phyloP scores from a whole-genome alignment of 2,329 filamentous ascomycete genomes.

The Pseudopithomyces maydicus region DNA sequence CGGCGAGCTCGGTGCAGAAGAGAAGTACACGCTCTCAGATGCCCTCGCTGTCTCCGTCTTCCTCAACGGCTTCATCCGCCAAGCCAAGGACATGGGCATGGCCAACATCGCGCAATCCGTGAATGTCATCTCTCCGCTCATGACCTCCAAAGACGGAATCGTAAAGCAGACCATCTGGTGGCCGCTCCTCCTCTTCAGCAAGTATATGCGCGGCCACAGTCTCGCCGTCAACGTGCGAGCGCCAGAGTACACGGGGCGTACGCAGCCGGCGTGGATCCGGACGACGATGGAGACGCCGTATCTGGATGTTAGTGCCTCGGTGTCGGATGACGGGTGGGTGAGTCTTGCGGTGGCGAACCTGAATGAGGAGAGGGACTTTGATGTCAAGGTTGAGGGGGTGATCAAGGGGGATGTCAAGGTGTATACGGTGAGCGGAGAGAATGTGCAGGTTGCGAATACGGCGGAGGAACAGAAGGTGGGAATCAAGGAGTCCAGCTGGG shows the following conservation, averaged over 20 bases:
- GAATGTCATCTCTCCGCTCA: constrained; percentile 77
- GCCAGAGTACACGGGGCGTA: constrained; percentile 69
- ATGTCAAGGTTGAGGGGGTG: constrained; percentile 64
- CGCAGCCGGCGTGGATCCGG: constrained; percentile 68
- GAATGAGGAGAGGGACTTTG: constrained; percentile 62
- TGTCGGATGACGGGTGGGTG: constrained; percentile 64
- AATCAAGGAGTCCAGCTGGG: constrained; percentile 66
- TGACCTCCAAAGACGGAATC: constrained; percentile 69
- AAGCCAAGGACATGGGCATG: constrained; percentile 74
- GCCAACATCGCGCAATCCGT: constrained; percentile 78
- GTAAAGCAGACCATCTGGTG: constrained; percentile 77
- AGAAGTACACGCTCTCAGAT: constrained; percentile 72
- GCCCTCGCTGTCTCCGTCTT: constrained; percentile 76
- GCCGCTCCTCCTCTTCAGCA: constrained; percentile 71
- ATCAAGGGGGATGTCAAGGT: constrained; percentile 57
- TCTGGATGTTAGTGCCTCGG: constrained; percentile 68
- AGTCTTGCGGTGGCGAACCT: constrained; percentile 77
- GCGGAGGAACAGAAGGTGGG: constrained; percentile 66
- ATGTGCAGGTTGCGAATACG: constrained; percentile 65
- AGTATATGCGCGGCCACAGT: constrained; percentile 75
- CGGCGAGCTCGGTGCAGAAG: constrained; percentile 73
- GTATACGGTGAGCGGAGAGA: constrained; percentile 65
- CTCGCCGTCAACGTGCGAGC: constrained; percentile 69
- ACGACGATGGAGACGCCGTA: constrained; percentile 71
- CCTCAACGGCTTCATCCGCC: constrained; percentile 77